Percentiles rank a stretch among this genome's conserved stretches.
These are phyloP conservation scores for Trichoderma sp. DNA, from an alignment of 2,329 filamentous ascomycete species.

Conservation along the genomic window DNA sequence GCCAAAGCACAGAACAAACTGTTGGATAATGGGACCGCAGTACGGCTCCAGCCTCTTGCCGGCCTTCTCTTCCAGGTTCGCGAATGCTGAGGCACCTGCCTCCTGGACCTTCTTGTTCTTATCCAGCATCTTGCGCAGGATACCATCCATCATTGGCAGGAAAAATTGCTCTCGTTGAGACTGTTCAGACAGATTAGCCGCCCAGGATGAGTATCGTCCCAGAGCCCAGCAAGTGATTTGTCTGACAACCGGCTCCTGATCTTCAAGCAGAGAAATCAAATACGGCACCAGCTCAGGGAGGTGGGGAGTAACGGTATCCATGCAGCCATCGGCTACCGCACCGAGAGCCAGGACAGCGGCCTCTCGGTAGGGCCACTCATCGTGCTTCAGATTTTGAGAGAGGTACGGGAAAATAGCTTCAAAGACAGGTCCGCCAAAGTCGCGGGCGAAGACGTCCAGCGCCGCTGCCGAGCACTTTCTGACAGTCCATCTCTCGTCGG, in stretches of 20 bases:
- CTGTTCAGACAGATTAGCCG: conserved; percentile 69
- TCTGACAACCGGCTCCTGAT: conserved; percentile 84
- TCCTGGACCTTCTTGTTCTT: conserved; percentile 98
- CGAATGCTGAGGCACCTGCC: conserved; percentile 92
- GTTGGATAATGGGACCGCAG: conserved; percentile 83
- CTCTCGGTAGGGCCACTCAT: conserved; percentile 89
- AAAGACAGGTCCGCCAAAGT: conserved; percentile 87
- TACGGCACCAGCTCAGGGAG: conserved; percentile 89
- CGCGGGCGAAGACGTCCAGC: conserved; percentile 87
- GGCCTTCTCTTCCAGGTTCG: conserved; percentile 92
- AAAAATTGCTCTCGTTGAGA: conserved; percentile 76
- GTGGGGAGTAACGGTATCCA: conserved; percentile 85
- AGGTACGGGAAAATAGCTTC: conserved; percentile 90
- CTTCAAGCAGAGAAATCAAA: conserved; percentile 80
- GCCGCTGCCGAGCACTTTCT: conserved; percentile 96
- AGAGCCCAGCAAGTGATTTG: conserved; percentile 99
- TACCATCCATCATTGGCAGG: conserved; percentile 95
- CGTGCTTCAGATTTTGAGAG: conserved; percentile 82
- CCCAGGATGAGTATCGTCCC: conserved; percentile 91
- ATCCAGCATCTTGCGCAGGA: conserved; percentile 92
- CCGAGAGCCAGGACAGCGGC: conserved; percentile 92
- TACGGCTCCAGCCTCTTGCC: conserved; percentile 80
- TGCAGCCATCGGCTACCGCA: conserved; percentile 92
- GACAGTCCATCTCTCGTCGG: conserved; percentile 92
- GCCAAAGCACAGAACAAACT: conserved; percentile 88